A percentile compares a stretch with the other conserved stretches of the same genome.
Evolutionary conservation across 2,329 filamentous ascomycete genomes (phyloP).

Genomic region (Phialophora macrospora): DNA sequence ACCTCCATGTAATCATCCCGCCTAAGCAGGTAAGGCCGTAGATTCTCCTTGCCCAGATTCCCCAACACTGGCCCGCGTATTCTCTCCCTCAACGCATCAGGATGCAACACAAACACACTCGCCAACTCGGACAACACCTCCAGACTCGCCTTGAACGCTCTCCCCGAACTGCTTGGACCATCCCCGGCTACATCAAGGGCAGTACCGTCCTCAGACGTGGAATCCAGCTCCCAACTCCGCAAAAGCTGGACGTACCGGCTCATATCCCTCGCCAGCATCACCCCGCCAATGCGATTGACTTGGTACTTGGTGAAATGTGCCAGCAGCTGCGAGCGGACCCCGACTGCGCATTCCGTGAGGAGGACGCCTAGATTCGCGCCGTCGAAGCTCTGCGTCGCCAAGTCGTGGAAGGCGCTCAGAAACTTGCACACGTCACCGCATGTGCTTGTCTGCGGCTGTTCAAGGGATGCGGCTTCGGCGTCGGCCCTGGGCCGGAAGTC

Average conservation of each 20-base stretch:
- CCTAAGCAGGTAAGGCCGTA: conserved; percentile 82
- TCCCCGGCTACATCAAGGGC: background rate
- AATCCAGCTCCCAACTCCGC: conserved; percentile 76
- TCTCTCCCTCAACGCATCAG: conserved; percentile 74
- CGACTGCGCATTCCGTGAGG: conserved; percentile 79
- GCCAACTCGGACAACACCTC: conserved; percentile 92
- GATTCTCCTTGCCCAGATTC: conserved; percentile 64
- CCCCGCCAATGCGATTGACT: conserved; percentile 87
- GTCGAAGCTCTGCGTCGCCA: conserved; percentile 72
- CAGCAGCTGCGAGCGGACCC: conserved; percentile 77
- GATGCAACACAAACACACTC: conserved; percentile 91
- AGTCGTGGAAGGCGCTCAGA: conserved; percentile 68
- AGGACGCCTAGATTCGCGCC: conserved; percentile 83
- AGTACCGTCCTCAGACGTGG: conserved; percentile 41
- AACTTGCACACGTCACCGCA: conserved; percentile 83
- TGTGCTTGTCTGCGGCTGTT: conserved; percentile 82
- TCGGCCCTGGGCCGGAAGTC: conserved; percentile 89
- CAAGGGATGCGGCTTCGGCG: conserved; percentile 63
- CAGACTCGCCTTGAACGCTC: conserved; percentile 68
- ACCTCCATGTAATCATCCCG: conserved; percentile 81
- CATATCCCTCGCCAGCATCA: conserved; percentile 96
- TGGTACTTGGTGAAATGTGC: conserved; percentile 94
- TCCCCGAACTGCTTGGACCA: background rate
- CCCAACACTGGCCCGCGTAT: conserved; percentile 44
- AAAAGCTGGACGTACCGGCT: conserved; percentile 88